Conservation (phyloP, 2,329 filamentous ascomycete species). For the Colletotrichum limetticola region DNA sequence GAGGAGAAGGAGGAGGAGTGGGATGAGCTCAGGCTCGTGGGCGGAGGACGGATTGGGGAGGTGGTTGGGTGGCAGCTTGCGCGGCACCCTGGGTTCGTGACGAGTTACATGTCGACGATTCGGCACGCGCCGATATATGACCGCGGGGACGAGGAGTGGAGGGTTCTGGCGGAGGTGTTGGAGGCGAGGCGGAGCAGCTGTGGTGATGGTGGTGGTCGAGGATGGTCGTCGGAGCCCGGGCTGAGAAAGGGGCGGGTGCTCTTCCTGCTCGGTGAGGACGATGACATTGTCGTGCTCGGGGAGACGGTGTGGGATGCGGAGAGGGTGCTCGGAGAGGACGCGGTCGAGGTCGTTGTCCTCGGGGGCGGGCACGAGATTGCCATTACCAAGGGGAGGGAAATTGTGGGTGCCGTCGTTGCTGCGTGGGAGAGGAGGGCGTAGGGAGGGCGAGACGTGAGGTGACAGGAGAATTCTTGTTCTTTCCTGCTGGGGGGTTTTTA, state of each 20-base stretch:
- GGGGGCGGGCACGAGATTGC: slow-evolving; percentile 77
- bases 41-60: slow-evolving; percentile 64
- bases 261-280: slow-evolving; percentile 72
- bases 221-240: slow-evolving; percentile 41
- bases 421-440: slow-evolving; percentile 43
- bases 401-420: slow-evolving; percentile 56
- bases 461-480: no score
- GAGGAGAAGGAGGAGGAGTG: slow-evolving; percentile 54
- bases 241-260: slow-evolving; percentile 63
- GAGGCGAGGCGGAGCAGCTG: slow-evolving; percentile 50
- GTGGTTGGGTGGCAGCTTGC: slow-evolving; percentile 77
- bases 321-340: slow-evolving; percentile 66
- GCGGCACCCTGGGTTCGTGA: slow-evolving; percentile 74
- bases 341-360: slow-evolving; percentile 65
- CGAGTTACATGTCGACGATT: slow-evolving; percentile 77
- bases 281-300: slow-evolving; percentile 73
- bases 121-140: slow-evolving; percentile 75
- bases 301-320: slow-evolving; percentile 72
- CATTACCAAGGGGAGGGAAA: slow-evolving; percentile 67
- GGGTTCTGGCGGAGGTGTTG: slow-evolving; percentile 61
- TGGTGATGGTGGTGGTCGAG: background rate
- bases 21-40: slow-evolving; percentile 60
- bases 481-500: no score
- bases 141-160: slow-evolving; percentile 71
- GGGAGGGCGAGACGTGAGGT: background rate